These are phyloP conservation scores for Alternaria consortialis DNA, from an alignment of 2,329 filamentous ascomycete genomes.

Conservation along the genomic window DNA sequence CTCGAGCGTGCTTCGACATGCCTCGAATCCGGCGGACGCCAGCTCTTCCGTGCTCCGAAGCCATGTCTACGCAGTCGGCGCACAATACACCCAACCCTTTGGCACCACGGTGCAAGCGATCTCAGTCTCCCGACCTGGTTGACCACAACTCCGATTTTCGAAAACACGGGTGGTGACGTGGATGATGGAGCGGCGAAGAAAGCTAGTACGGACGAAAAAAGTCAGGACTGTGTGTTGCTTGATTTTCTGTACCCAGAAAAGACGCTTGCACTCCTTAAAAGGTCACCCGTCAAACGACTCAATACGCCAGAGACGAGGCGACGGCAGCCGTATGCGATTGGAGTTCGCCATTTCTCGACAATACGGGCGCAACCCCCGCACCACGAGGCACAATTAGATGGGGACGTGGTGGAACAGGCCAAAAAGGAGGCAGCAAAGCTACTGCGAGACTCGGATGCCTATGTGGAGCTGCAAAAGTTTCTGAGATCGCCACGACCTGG, in stretches of 20 bases:
- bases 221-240: slow-evolving; percentile 41
- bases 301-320: slow-evolving; percentile 41
- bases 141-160: slow-evolving; percentile 23
- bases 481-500: slow-evolving; percentile 22
- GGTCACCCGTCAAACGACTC: slow-evolving; percentile 31
- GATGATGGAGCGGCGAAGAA: slow-evolving; percentile 17
- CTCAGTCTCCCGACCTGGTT: slow-evolving; percentile 52
- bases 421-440: slow-evolving; percentile 31
- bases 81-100: slow-evolving; percentile 64
- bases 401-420: slow-evolving; percentile 20
- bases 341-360: slow-evolving; percentile 42
- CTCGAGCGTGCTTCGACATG: slow-evolving; percentile 68
- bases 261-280: slow-evolving; percentile 52
- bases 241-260: slow-evolving; percentile 60
- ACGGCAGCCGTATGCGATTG: slow-evolving; percentile 27
- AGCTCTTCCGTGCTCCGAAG: slow-evolving; percentile 57
- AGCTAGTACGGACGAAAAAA: slow-evolving; percentile 2
- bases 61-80: slow-evolving; percentile 55
- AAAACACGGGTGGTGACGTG: slow-evolving; percentile 21
- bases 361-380: slow-evolving; percentile 18
- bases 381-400: slow-evolving; percentile 16
- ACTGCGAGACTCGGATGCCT: slow-evolving; percentile 25
- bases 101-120: slow-evolving; percentile 63
- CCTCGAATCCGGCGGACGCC: slow-evolving; percentile 65
- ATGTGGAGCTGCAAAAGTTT: slow-evolving; percentile 30